Conservation (phyloP, 2,329 filamentous ascomycete genomes). For the Colletotrichum agaves region DNA sequence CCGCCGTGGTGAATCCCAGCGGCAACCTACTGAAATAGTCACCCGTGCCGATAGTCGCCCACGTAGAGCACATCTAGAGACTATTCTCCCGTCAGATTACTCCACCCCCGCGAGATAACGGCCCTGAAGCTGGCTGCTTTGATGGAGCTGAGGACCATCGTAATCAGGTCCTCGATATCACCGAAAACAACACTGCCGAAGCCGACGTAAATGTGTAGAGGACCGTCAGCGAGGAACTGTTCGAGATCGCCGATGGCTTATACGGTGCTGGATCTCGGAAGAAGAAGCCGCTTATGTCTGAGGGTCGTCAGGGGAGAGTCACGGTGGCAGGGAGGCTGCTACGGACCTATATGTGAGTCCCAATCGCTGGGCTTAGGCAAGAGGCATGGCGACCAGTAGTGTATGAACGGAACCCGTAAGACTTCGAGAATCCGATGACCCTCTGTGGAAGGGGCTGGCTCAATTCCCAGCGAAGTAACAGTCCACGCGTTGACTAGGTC, state of each 20-base stretch:
- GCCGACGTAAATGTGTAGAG: conserved; percentile 50
- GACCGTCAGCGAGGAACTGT: conserved; percentile 65
- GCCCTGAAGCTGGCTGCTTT: conserved; percentile 25
- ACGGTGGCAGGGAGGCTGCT: conserved; percentile 54
- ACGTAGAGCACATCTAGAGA: conserved; percentile 29
- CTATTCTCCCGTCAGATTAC: conserved; percentile 20
- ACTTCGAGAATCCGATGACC: conserved; percentile 77
- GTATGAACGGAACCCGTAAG: conserved; percentile 77
- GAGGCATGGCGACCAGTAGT: conserved; percentile 78
- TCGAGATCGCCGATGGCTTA: conserved; percentile 63
- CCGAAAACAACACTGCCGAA: conserved; percentile 31
- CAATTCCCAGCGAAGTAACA: conserved; percentile 71
- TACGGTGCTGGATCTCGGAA: conserved; percentile 69
- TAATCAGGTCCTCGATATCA: conserved; percentile 17
- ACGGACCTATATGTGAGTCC: conserved; percentile 66
- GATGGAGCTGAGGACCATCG: conserved; percentile 32
- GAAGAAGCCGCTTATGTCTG: conserved; percentile 70
- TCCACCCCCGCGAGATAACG: conserved; percentile 35
- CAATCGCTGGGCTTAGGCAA: conserved; percentile 75
- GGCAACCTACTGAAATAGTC: conserved; percentile 35
- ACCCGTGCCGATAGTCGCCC: conserved; percentile 35
- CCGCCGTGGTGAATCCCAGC: conserved; percentile 35
- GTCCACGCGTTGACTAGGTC: conserved; percentile 90
- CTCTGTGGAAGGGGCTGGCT: conserved; percentile 75
- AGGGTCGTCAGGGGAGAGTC: background rate